Conservation (phyloP, 176 grass and related monocot genomes). For the Cenchrus purpureus region DNA sequence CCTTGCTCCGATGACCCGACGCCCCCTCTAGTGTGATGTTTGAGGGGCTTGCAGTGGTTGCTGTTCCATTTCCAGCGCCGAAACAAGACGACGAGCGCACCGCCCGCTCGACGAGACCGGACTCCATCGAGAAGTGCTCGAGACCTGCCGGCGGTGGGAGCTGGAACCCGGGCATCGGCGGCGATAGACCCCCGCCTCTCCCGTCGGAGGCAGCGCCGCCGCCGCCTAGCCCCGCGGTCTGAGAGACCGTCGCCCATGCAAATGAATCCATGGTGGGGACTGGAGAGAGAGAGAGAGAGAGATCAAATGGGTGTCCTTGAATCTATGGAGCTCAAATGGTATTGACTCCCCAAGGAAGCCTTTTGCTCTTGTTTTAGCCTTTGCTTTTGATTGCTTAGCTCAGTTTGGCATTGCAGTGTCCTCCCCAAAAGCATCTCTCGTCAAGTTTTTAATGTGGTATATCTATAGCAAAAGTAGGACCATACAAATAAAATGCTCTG, state of each 20-base stretch:
- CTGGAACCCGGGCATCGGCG: slow-evolving; percentile 21
- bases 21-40: not conserved
- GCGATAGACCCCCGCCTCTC: slow-evolving; percentile 25
- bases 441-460: not conserved
- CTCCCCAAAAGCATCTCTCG: not conserved
- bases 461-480: too few species aligned
- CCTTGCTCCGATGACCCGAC: not conserved
- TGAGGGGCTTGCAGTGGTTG: not conserved
- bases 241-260: slow-evolving; percentile 22
- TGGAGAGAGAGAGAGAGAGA: not conserved
- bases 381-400: slow-evolving; percentile 34
- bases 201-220: not conserved
- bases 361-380: slow-evolving; percentile 43
- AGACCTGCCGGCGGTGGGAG: slow-evolving; percentile 1
- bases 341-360: not conserved
- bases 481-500: too few species aligned
- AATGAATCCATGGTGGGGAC: slow-evolving; percentile 44
- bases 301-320: slow-evolving; percentile 23
- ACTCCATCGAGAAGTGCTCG: slow-evolving; percentile 39
- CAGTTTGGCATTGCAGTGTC: not conserved
- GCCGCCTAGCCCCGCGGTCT: slow-evolving; percentile 20
- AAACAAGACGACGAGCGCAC: slow-evolving; percentile 57
- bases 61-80: slow-evolving; percentile 3
- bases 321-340: slow-evolving; percentile 16
- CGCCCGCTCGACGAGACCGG: slow-evolving; percentile 53